Base-by-base conservation (phyloP, 257 asterid species). In the Solanum pennellii region DNA sequence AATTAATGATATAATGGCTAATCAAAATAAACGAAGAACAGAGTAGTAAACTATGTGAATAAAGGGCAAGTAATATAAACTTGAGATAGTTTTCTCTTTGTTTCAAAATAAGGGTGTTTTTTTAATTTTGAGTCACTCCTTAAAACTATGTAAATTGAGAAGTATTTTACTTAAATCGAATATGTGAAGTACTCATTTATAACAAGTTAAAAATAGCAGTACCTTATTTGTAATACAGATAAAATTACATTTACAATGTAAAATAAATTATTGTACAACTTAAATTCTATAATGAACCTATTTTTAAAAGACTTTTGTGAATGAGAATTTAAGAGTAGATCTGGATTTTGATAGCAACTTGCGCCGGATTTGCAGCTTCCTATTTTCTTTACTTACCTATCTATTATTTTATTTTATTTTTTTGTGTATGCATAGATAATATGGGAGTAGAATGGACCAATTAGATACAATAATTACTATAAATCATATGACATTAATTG, bases 311-410 rank as follows among this genome's bases (percentile, higher is more conserved):
- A 18, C 11, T 2, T 35, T 9, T 73, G 23, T 12, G 39, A 7
- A 21, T 25, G 83, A 80, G 68, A 80, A 47, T 47, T 47, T 29
- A 47, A 79, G 23, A 25, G 85, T 49, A 80, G 69, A 80, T 80
- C 69, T 49, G 41, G 20, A 80, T 80, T 80, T 47, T 29, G 37
- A 76, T 71, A 82, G 75, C 86, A 73, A 84, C 42, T 86, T 45
- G 83, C 66, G 82, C 88, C 87, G 62, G 85, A 85, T 45, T 27
- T 73, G 86, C 72, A 82, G 90, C 82, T 3, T 41, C 72, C 27
- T 16, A 80, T 49, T 49, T 20, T 76, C 37, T 18, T 10, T 11
- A 20, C 85, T 49, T 47, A 11, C 44, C 69, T 39, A 49, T 27
- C 27, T 35, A 9, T 44, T 35, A 9, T 44, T 45, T 44, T 37